Evolutionary conservation across 2,329 filamentous ascomycete species (phyloP), one percentile per base, ranked within the genome.

Genomic region (Colletotrichum spaethianum): DNA sequence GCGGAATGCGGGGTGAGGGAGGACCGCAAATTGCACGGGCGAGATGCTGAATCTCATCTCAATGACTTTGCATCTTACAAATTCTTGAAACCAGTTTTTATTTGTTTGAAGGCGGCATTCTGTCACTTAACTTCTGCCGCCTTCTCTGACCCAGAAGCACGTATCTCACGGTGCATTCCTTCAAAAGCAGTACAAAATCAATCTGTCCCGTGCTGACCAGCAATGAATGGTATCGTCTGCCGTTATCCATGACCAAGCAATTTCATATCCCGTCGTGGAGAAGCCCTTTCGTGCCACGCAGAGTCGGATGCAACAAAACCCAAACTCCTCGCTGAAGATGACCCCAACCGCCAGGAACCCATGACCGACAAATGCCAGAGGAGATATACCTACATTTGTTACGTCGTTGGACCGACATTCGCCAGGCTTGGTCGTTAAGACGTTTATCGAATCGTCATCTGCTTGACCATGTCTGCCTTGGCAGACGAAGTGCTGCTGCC

Each of bases 401-500:
- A 71, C 73, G 70, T 74, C 66, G 65, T 76, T 75, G 73, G 68
- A 72, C 67, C 70, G 67, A 73, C 61, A 72, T 73, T 67, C 62
- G 70, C 61, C 70, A 71, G 67, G 61, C 72, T 72, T 71, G 70
- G 55, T 64, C 52, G 48, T 33, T 55, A 20, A 40, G 38, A 44
- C 64, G 71, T 78, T 88, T 90, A 96, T 80, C 94, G 92, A 81
- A 96, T 96, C 56, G 95, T 98, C 93, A 98, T 97, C 83, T 96
- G 94, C 91, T 98, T 98, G 81, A 91, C 91, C 88, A 96, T 93
- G 79, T 94, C 91, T 67, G 93, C 94, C 86, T 96, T 96, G 83
- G 89, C 90, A 61, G 92, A 92, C 72, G 93, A 87, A 74, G 91
- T 91, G 70, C 92, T 89, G 76, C 89, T 88, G 73, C 90, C 88